phyloP scores from a whole-genome alignment of 2,329 filamentous ascomycete genomes.

The Talaromyces sp. region DNA sequence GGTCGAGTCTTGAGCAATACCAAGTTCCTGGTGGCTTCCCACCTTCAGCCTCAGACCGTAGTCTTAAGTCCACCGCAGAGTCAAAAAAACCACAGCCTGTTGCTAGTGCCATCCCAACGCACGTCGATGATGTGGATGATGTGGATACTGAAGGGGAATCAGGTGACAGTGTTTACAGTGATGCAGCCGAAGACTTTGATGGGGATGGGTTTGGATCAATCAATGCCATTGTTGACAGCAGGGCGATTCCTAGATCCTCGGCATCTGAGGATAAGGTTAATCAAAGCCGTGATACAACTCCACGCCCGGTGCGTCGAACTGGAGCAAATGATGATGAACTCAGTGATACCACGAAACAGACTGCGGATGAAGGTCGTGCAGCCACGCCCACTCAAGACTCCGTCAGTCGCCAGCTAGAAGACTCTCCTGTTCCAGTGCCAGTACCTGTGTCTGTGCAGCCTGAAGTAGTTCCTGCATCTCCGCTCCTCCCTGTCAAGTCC shows the following conservation, averaged over 20 bases:
- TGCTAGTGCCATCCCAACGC: constrained; percentile 15
- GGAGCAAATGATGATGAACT: constrained; percentile 20
- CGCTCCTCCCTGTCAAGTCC: constrained; percentile 15
- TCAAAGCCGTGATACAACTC: constrained; percentile 22
- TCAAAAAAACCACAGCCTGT: constrained; percentile 12
- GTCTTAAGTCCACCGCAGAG: constrained; percentile 14
- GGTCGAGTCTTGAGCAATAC: constrained; percentile 46
- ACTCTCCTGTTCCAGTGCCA: constrained; percentile 17
- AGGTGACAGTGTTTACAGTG: constrained; percentile 52
- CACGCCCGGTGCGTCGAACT: constrained; percentile 15
- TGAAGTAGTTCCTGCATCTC: constrained; percentile 3
- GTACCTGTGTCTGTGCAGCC: not conserved
- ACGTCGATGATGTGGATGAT: constrained; percentile 23
- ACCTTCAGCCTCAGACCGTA: constrained; percentile 27
- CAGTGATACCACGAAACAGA: constrained; percentile 10
- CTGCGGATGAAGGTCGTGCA: constrained; percentile 21
- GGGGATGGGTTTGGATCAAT: constrained; percentile 54
- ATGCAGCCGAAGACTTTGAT: constrained; percentile 46
- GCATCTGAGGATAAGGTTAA: constrained; percentile 6
- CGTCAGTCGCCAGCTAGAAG: constrained; percentile 15
- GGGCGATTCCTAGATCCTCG: constrained; percentile 22
- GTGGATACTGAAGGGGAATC: constrained; percentile 42
- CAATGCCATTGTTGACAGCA: constrained; percentile 51
- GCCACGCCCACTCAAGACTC: constrained; percentile 23
- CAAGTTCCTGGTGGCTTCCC: constrained; percentile 65